Base-by-base conservation (phyloP, 305 asterid genomes). In the Striga hermonthica region DNA sequence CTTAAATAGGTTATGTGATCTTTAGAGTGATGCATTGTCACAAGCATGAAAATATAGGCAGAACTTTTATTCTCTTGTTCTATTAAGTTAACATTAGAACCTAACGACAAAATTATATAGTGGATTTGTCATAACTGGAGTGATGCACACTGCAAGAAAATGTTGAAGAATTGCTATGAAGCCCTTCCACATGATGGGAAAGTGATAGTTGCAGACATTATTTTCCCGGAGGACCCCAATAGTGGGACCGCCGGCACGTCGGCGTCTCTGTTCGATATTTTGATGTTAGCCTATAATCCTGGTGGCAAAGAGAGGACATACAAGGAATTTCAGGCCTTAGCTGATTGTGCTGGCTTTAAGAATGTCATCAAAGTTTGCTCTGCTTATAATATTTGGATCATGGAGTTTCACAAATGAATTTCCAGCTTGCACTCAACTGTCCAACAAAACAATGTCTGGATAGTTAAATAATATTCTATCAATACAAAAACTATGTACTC, bases 261-360 rank as follows among this genome's bases (percentile, higher is more conserved):
- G n/a, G n/a, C 50, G 3, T 2, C 12, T 3, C 13, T 10, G 4
- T 11, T 45, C 3, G 60, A 56, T 11, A 1, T 56, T 40, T 2
- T 56, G 10, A 56, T 56, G 60, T 4, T 56, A 13, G 0, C 60
- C 3, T 84, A 79, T 38, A 84, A 79, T 37, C 82, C 84, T 2
- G 90, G 95, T 28, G 95, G 95, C 8, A 86, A 79, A 70, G 95
- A 84, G 74, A 79, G 95, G 82, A 82, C 95, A 4, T 82, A 79
- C 44, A 83, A 75, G 70, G 95, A 86, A 31, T 84, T 84, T 57
- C 72, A 75, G 64, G 80, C 87, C 1, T 58, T 86, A 75, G 90
- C 83, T 8, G 65, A 72, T 16, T 81, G 67, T 1, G 81, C 88
- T 16, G 90, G 95, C 12, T 86, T 86, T 65, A 72, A 10, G 16